A percentile compares a stretch with the other conserved stretches of the same genome.
These are phyloP conservation scores for Leucaena leucocephala DNA, from an alignment of 306 rosid species.

Conservation along the genomic window DNA sequence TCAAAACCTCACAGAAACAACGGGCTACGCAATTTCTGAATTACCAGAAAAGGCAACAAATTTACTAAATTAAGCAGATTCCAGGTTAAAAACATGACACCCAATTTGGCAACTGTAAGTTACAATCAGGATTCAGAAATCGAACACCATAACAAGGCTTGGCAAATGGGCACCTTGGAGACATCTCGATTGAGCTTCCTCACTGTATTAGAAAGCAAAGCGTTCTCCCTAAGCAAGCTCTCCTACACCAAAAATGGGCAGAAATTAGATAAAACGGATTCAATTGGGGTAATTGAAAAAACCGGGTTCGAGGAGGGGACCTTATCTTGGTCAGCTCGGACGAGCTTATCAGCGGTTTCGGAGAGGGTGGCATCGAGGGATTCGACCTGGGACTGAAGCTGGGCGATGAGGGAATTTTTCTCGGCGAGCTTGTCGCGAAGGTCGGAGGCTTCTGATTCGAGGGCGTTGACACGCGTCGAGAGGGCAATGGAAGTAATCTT, in stretches of 20 bases:
- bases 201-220: conserved; percentile 62
- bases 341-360: conserved; percentile 61
- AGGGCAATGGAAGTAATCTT: conserved; percentile 85
- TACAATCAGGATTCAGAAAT: neutral
- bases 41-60: neutral
- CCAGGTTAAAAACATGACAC: neutral
- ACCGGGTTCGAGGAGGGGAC: conserved; percentile 40
- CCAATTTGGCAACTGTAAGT: neutral
- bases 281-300: neutral
- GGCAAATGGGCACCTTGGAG: conserved; percentile 59
- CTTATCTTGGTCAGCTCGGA: conserved; percentile 58
- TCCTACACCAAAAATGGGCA: conserved; percentile 46
- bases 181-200: conserved; percentile 90
- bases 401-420: conserved; percentile 54
- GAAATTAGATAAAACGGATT: neutral
- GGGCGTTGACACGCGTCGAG: conserved; percentile 70
- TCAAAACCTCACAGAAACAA: conserved; percentile 5
- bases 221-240: conserved; percentile 65
- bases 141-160: neutral
- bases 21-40: neutral
- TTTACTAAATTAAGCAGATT: neutral
- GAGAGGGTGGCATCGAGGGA: conserved; percentile 61
- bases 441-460: conserved; percentile 59
- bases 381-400: conserved; percentile 66
- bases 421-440: conserved; percentile 60